Evolutionary conservation across 345 rosid genomes (phyloP).

Genomic region (Bretschneidera sinensis): DNA sequence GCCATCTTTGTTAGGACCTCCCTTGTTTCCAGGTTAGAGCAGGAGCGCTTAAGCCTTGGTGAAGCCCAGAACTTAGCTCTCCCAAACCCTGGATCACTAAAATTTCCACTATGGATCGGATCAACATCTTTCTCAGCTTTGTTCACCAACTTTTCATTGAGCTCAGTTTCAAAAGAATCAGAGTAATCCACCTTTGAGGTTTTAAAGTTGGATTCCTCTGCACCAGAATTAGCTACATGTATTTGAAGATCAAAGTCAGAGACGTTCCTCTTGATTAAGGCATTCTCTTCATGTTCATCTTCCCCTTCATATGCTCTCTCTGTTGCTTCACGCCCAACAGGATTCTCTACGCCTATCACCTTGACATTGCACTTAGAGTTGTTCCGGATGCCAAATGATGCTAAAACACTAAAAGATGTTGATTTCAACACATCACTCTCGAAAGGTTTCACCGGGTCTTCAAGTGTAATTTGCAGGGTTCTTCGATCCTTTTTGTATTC

Average conservation of each 20-base stretch:
- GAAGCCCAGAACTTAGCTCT: constrained; percentile 56
- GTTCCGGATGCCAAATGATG: constrained; percentile 17
- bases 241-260: constrained; percentile 49
- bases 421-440: constrained; percentile 38
- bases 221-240: constrained; percentile 23
- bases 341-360: constrained; percentile 28
- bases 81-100: constrained; percentile 78
- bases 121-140: constrained; percentile 21
- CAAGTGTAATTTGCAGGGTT: constrained; percentile 43
- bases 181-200: constrained; percentile 16
- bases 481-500: constrained; percentile 24
- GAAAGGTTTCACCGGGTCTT: constrained; percentile 50
- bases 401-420: constrained; percentile 28
- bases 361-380: too few species aligned
- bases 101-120: constrained; percentile 47
- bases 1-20: constrained; percentile 32
- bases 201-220: constrained; percentile 16
- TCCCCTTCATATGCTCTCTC: constrained; percentile 68
- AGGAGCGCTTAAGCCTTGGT: constrained; percentile 71
- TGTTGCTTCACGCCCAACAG: constrained; percentile 26
- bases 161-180: constrained; percentile 23
- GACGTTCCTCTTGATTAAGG: constrained; percentile 51
- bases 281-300: constrained; percentile 64
- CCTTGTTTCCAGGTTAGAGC: constrained; percentile 64
- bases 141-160: constrained; percentile 12